Evolutionary conservation across 495 filamentous ascomycete species (phyloP).

Genomic region (Neurospora discreta): DNA sequence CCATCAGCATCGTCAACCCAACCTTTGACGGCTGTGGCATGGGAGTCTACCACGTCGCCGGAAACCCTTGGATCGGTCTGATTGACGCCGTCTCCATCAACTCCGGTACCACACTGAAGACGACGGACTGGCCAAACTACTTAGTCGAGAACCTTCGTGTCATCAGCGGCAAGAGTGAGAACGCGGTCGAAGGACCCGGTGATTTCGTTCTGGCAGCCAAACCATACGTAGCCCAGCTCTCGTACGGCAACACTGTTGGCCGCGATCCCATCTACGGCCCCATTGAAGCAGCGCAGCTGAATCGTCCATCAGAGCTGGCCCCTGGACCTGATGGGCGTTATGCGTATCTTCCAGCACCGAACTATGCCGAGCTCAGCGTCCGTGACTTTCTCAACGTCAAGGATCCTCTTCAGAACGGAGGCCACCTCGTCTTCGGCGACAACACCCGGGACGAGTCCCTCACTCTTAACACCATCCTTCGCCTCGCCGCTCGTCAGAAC

Average conservation of each 20-base stretch:
- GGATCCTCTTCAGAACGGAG: slow-evolving; percentile 30
- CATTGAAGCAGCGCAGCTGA: slow-evolving; percentile 22
- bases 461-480: slow-evolving; percentile 28
- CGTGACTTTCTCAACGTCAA: slow-evolving; percentile 35
- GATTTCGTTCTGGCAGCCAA: slow-evolving; percentile 13
- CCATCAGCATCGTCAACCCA: slow-evolving; percentile 34
- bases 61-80: slow-evolving; percentile 28
- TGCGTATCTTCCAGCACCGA: slow-evolving; percentile 25
- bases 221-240: slow-evolving; percentile 20
- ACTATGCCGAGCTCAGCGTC: slow-evolving; percentile 23
- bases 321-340: slow-evolving; percentile 18
- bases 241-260: slow-evolving; percentile 46
- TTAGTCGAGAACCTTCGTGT: slow-evolving; percentile 29
- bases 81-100: slow-evolving; percentile 30
- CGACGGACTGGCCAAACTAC: slow-evolving; percentile 26
- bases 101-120: slow-evolving; percentile 27
- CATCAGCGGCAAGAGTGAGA: slow-evolving; percentile 9
- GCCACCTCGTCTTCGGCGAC: slow-evolving; percentile 25
- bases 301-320: slow-evolving; percentile 19
- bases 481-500: slow-evolving; percentile 19
- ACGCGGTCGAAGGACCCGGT: slow-evolving; percentile 22
- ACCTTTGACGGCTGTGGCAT: slow-evolving; percentile 45
- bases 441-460: slow-evolving; percentile 26
- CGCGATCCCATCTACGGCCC: slow-evolving; percentile 48
- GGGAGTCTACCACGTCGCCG: slow-evolving; percentile 44